Evolutionary conservation across 1,284 basidiomycete genomes (phyloP).

Genomic region (Hymenochaete sp.): DNA sequence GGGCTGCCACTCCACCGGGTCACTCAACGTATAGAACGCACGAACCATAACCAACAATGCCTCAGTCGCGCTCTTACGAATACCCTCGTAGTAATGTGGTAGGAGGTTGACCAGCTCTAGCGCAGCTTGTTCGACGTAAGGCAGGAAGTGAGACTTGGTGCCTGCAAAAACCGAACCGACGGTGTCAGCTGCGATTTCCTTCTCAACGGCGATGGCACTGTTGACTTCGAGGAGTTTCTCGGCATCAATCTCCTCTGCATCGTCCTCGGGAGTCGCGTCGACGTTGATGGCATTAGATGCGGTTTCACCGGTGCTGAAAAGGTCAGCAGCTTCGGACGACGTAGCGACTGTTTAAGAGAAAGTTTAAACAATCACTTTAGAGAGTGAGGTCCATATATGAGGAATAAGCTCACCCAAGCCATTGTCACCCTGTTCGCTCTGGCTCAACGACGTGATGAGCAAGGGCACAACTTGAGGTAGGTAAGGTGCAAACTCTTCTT

Average conservation of each 20-base stretch:
- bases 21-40: conserved; percentile 87
- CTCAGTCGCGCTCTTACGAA: conserved; percentile 89
- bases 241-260: conserved; percentile 80
- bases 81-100: conserved; percentile 95
- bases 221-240: conserved; percentile 87
- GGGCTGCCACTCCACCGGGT: conserved; percentile 75
- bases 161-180: conserved; percentile 86
- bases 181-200: conserved; percentile 97
- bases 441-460: conserved; percentile 79
- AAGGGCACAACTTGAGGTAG: conserved; percentile 83
- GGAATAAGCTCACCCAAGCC: conserved; percentile 34
- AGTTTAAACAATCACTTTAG: conserved; percentile 1
- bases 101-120: conserved; percentile 80
- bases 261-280: conserved; percentile 55
- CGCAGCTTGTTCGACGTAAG: conserved; percentile 75
- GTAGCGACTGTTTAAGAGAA: conserved; percentile 35
- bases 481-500: conserved; percentile 87
- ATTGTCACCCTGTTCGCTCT: conserved; percentile 76
- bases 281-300: conserved; percentile 60
- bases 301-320: conserved; percentile 66
- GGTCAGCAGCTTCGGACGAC: conserved; percentile 41
- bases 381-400: conserved; percentile 6
- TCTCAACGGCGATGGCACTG: conserved; percentile 96
- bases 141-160: conserved; percentile 82
- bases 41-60: conserved; percentile 86